Percentiles rank a stretch among this genome's conserved stretches.
phyloP scores from a whole-genome alignment of 306 rosid genomes.

The Herpetospermum pedunculosum region DNA sequence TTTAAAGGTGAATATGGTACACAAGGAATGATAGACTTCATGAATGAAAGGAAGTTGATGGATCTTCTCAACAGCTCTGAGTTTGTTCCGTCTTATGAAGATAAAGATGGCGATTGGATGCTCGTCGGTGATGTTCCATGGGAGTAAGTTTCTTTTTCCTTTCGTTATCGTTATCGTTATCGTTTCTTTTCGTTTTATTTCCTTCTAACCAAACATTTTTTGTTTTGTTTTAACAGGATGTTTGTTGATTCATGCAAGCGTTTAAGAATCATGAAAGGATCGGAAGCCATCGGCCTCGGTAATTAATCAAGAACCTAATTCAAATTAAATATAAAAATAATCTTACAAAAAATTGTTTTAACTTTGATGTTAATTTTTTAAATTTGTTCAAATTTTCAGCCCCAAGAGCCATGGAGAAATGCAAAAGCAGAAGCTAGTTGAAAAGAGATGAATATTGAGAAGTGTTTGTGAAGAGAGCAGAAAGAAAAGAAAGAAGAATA shows the following conservation, averaged over 20 bases:
- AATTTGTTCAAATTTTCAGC: constrained; percentile 22
- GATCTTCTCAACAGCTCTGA: constrained; percentile 70
- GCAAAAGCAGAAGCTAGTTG: constrained; percentile 64
- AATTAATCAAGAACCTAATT: background rate
- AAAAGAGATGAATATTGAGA: background rate
- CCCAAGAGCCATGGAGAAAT: constrained; percentile 77
- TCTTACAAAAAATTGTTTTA: background rate
- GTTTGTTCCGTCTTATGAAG: constrained; percentile 73
- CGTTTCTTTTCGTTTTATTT: background rate
- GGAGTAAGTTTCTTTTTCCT: constrained; percentile 35
- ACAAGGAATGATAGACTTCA: constrained; percentile 81
- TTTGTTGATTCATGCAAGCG: constrained; percentile 71
- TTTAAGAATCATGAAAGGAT: constrained; percentile 63
- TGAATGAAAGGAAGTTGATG: constrained; percentile 79
- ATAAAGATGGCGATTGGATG: constrained; percentile 84
- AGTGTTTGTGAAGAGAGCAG: background rate
- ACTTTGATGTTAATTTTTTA: background rate
- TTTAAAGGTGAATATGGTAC: constrained; percentile 47
- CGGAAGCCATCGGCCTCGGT: constrained; percentile 74
- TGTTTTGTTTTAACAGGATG: constrained; percentile 32
- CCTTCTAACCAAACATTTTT: background rate
- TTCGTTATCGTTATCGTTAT: background rate
- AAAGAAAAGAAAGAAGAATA: background rate
- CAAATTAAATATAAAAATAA: background rate
- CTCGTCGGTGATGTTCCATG: constrained; percentile 86